phyloP scores from a whole-genome alignment of 305 asterid genomes.

The Petunia hybrid region DNA sequence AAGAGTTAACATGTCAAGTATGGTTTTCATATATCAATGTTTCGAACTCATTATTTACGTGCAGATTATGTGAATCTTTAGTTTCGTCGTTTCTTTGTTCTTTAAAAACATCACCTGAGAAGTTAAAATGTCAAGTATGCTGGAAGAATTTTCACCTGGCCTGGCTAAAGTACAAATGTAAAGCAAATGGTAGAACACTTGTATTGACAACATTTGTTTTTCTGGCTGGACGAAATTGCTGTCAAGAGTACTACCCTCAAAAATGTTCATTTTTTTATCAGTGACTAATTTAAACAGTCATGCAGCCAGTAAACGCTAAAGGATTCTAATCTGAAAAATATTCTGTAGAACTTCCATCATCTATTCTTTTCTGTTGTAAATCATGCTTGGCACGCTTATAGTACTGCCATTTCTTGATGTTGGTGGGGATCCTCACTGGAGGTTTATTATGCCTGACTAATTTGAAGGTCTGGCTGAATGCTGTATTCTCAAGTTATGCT shows the following conservation, averaged over 20 bases:
- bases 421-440: conserved; percentile 1
- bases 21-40: neutral
- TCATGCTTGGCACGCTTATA: conserved; percentile 27
- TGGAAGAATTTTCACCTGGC: conserved; percentile 18
- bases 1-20: conserved; percentile 14
- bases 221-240: neutral
- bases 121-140: neutral
- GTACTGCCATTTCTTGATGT: conserved; percentile 8
- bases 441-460: conserved; percentile 4
- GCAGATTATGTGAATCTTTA: conserved; percentile 25
- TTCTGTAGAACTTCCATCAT: conserved; percentile 25
- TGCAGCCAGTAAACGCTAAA: neutral
- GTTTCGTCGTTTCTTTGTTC: conserved; percentile 17
- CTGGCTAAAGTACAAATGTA: conserved; percentile 20
- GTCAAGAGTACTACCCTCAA: conserved; percentile 23
- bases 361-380: conserved; percentile 20
- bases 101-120: neutral
- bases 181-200: conserved; percentile 14
- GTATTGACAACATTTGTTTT: neutral
- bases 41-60: neutral
- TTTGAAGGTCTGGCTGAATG: conserved; percentile 27
- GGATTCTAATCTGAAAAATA: conserved; percentile 2
- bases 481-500: neutral
- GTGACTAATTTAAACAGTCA: conserved; percentile 4
- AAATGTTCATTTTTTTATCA: conserved; percentile 18